Evolutionary conservation across 306 rosid genomes (phyloP).

Genomic region (Pyrus communis): DNA sequence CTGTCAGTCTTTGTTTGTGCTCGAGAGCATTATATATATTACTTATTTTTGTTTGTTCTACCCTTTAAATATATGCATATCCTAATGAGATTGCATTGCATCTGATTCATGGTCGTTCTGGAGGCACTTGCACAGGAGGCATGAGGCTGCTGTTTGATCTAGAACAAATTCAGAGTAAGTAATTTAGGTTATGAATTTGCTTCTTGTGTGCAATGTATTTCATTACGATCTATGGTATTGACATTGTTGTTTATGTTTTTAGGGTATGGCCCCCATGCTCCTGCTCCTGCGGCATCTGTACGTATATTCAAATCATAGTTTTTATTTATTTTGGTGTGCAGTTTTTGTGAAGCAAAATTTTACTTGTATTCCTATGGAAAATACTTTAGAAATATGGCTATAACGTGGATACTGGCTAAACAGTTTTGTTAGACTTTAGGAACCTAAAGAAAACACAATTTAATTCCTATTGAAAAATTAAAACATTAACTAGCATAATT

Average conservation of each 20-base stretch:
- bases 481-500: no score
- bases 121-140: conserved; percentile 66
- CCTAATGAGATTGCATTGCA: conserved; percentile 69
- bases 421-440: neutral
- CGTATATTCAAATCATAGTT: conserved; percentile 18
- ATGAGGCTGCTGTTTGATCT: conserved; percentile 38
- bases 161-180: conserved; percentile 42
- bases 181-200: conserved; percentile 7
- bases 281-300: conserved; percentile 20
- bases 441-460: neutral
- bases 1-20: neutral
- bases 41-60: conserved; percentile 5
- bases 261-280: conserved; percentile 25
- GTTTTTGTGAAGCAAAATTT: neutral
- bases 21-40: neutral
- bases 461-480: neutral
- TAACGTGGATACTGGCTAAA: neutral
- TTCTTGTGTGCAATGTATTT: neutral
- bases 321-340: neutral
- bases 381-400: no score
- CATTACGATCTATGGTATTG: neutral
- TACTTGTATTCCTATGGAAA: neutral
- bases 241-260: conserved; percentile 1
- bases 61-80: conserved; percentile 19
- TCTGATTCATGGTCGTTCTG: conserved; percentile 72